Evolutionary conservation across 148 eudicot species (phyloP).

Genomic region (Rhododendron mucronatum): DNA sequence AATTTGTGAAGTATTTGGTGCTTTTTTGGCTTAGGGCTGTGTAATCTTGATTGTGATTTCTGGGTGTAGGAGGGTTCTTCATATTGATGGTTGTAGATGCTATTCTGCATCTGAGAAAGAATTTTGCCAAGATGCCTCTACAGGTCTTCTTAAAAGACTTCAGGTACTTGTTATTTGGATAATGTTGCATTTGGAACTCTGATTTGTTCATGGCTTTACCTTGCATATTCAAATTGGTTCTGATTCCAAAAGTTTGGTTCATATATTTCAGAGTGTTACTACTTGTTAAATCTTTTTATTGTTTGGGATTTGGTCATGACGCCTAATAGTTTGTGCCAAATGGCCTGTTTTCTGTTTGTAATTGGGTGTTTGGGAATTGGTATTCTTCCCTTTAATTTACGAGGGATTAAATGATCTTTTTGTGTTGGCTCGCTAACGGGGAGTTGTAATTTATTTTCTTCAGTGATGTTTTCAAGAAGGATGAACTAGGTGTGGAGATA

Average conservation of each 20-base stretch:
- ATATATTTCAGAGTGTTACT: neutral
- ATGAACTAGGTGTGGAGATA: slow-evolving; percentile 48
- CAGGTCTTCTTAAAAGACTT: slow-evolving; percentile 1
- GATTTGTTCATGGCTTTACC: neutral
- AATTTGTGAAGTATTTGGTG: neutral
- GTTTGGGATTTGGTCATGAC: neutral
- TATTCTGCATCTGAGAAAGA: neutral
- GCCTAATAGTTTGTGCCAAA: neutral
- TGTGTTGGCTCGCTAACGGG: neutral
- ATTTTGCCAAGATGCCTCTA: slow-evolving; percentile 1
- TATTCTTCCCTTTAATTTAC: neutral
- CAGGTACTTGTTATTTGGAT: neutral
- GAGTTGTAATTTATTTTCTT: neutral
- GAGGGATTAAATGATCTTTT: neutral
- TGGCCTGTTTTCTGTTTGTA: neutral
- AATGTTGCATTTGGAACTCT: neutral
- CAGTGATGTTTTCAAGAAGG: slow-evolving; percentile 35
- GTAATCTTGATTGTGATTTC: neutral
- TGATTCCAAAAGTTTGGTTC: neutral
- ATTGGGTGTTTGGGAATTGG: neutral
- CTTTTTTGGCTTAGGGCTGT: neutral
- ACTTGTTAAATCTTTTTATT: neutral
- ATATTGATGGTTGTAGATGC: neutral
- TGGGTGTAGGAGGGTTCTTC: neutral
- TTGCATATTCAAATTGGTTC: too few species aligned